Conservation (phyloP, 495 filamentous ascomycete species). For the Hypoxylon subgilvum region DNA sequence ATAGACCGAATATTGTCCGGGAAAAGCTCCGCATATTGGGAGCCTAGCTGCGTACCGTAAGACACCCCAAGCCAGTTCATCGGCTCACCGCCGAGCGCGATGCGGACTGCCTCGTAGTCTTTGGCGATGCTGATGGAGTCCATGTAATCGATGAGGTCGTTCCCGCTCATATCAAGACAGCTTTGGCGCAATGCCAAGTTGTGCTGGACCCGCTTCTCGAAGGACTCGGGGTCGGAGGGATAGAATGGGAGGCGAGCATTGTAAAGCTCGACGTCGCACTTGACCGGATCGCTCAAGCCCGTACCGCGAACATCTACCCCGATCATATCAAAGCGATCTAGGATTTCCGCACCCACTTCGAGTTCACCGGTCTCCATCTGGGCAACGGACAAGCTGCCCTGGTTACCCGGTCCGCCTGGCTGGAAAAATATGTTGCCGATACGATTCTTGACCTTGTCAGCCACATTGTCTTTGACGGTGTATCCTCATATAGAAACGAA, state of each 20-base stretch:
- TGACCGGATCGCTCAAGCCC: slow-evolving; percentile 39
- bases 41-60: slow-evolving; percentile 58
- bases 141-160: slow-evolving; percentile 30
- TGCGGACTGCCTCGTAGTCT: slow-evolving; percentile 46
- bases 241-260: slow-evolving; percentile 28
- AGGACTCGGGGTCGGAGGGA: slow-evolving; percentile 24
- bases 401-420: slow-evolving; percentile 36
- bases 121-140: slow-evolving; percentile 44
- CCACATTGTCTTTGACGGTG: background rate
- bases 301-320: slow-evolving; percentile 21
- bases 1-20: slow-evolving; percentile 25
- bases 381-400: background rate
- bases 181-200: slow-evolving; percentile 42
- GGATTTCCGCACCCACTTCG: background rate
- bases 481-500: background rate
- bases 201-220: slow-evolving; percentile 11
- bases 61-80: slow-evolving; percentile 49
- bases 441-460: slow-evolving; percentile 8
- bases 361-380: background rate
- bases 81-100: slow-evolving; percentile 34
- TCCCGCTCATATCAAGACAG: slow-evolving; percentile 39
- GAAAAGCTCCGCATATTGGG: slow-evolving; percentile 42
- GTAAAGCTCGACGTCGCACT: slow-evolving; percentile 41
- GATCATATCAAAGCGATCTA: slow-evolving; percentile 19
- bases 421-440: slow-evolving; percentile 39